Evolutionary conservation across 179 eudicot genomes (phyloP).

Genomic region (Vitellaria paradoxa): DNA sequence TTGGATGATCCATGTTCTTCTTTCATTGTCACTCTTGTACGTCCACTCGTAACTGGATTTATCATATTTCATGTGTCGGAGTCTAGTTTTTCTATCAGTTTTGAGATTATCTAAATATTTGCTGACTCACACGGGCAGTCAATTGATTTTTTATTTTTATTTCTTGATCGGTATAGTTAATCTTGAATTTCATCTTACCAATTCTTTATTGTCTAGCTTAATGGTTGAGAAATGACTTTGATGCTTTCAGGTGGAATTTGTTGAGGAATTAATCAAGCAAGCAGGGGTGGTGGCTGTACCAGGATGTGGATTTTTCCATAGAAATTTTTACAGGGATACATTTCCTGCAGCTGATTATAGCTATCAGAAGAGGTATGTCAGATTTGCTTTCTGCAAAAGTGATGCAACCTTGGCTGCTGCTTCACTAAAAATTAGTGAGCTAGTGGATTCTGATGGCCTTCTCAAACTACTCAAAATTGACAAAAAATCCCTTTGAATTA

Average conservation of each 20-base stretch:
- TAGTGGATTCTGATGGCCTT: conserved; percentile 52
- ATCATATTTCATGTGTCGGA: too few relatives aligned
- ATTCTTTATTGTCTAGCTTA: not conserved
- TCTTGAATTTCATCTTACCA: not conserved
- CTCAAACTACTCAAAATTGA: conserved; percentile 43
- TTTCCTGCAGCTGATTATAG: conserved; percentile 16
- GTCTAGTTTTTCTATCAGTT: not conserved
- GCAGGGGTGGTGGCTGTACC: conserved; percentile 68
- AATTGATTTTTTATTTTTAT: too few relatives aligned
- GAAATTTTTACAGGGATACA: conserved; percentile 24
- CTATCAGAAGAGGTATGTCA: conserved; percentile 56
- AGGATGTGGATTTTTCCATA: conserved; percentile 86
- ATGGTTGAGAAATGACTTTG: not conserved
- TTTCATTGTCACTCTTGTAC: not conserved
- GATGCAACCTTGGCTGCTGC: conserved; percentile 65
- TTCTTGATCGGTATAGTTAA: too few relatives aligned
- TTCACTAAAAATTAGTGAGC: conserved; percentile 41
- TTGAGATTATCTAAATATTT: not conserved
- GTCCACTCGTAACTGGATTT: not conserved
- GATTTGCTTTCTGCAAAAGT: conserved; percentile 92
- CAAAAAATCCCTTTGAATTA: not conserved
- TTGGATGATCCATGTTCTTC: too few relatives aligned
- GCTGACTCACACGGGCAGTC: too few relatives aligned
- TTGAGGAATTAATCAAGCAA: conserved; percentile 15
- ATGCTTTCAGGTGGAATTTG: conserved; percentile 13